Evolutionary conservation across 129 eudicot species (phyloP).

Genomic region (Artemisia tridentata): DNA sequence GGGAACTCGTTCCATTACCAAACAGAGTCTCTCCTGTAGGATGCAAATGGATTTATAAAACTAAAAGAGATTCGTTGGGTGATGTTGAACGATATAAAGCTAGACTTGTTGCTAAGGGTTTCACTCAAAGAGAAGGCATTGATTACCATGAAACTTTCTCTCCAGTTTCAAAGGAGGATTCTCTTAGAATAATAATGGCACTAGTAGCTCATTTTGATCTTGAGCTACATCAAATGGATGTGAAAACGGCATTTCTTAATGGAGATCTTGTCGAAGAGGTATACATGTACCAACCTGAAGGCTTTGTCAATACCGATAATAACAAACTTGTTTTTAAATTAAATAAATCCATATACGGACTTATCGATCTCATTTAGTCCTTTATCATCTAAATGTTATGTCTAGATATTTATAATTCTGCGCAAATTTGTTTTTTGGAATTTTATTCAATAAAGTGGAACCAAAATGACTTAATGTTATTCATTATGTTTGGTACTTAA

Average conservation of each 20-base stretch:
- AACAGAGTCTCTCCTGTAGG: no score
- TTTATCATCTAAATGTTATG: neutral
- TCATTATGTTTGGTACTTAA: neutral
- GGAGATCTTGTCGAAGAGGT: neutral
- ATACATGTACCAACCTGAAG: neutral
- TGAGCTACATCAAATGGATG: constrained; percentile 10
- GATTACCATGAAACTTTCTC: neutral
- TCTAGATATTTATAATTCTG: neutral
- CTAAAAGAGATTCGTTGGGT: neutral
- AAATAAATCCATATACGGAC: neutral
- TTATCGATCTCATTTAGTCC: neutral
- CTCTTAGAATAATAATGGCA: neutral
- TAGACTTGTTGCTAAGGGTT: neutral
- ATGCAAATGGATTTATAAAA: no score
- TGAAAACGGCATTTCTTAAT: neutral
- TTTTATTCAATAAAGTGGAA: neutral
- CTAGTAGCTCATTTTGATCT: neutral
- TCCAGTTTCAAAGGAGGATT: neutral
- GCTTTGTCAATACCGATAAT: neutral
- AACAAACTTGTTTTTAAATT: neutral
- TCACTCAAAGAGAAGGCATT: neutral
- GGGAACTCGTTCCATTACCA: no score
- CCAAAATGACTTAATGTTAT: neutral
- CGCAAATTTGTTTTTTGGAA: neutral
- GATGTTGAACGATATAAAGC: neutral